Evolutionary conservation across 2,329 filamentous ascomycete species (phyloP), one percentile per base, ranked within the genome.

Genomic region (Helicocarpus griseus): DNA sequence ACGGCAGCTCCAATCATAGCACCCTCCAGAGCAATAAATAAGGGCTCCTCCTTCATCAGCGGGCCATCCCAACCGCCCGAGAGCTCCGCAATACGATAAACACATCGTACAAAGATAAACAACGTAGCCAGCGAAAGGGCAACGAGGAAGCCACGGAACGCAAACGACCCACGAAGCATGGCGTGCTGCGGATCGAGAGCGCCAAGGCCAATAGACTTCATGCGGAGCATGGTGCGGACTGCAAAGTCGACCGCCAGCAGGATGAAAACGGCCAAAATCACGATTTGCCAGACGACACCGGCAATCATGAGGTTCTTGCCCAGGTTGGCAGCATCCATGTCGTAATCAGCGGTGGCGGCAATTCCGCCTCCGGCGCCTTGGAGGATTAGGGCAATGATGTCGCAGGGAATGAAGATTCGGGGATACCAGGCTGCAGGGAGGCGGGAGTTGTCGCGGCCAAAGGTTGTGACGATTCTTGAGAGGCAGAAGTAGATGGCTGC

Each of bases 221-320:
- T 53, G 44, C 52, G 53, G 36, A 39, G 52, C 51, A 22, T 39
- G 57, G 53, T 51, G 43, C 51, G 57, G 13, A 65, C 55, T 5
- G 67, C 67, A 60, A 80, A 83, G 59, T 82, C 76, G 51, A 63
- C 29, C 9, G 71, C 72, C 29, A 79, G 68, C 22, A 59, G 24
- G 46, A 77, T 74, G 70, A 85, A 86, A 51, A 75, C 62, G 39
- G 73, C 56, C 33, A 83, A 70, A 4, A 78, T 80, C 53, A 75
- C 65, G 40, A 84, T 81, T 59, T 86, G 82, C 62, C 78, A 79
- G 17, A 73, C 64, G 0, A 85, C 74, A 29, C 83, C 83, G 4
- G 79, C 79, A n/a, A 86, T 73, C 75, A 82, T 82, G 66, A 85
- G 77, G 61, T 84, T 70, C 55, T 77, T 74, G n/a, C 80, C 82